A percentile compares a stretch with the other conserved stretches of the same genome.
Evolutionary conservation across 768 basidiomycete species (phyloP).

Genomic region (Termitomyces sp.): DNA sequence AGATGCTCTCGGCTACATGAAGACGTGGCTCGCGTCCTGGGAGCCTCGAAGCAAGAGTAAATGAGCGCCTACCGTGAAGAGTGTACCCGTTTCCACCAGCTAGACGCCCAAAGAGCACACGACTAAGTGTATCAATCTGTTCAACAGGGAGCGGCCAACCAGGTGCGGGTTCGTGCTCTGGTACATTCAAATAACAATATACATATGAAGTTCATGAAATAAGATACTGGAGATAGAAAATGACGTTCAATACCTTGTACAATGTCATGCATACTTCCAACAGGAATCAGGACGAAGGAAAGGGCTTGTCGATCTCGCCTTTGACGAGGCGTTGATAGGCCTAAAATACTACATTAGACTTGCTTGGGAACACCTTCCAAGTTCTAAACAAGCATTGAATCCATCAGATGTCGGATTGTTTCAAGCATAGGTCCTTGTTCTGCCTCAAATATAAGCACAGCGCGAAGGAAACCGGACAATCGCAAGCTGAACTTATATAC

Average conservation of each 20-base stretch:
- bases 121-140: neutral
- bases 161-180: too few species aligned
- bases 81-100: neutral
- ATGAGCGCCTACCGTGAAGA: neutral
- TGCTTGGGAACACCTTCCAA: too few species aligned
- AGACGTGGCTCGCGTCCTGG: constrained; percentile 47
- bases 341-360: too few species aligned
- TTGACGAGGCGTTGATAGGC: neutral
- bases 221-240: neutral
- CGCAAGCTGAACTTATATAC: too few species aligned
- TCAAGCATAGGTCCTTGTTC: too few species aligned
- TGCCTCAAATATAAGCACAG: too few species aligned
- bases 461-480: too few species aligned
- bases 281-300: neutral
- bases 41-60: neutral
- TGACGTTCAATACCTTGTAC: neutral
- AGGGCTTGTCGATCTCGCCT: too few species aligned
- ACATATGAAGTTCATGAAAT: neutral
- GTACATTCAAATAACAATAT: neutral
- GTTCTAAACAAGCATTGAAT: too few species aligned
- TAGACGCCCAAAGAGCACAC: neutral
- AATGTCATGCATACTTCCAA: neutral
- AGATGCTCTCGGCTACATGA: constrained; percentile 50
- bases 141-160: neutral
- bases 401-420: too few species aligned